Evolutionary conservation across 140 eudicot genomes (phyloP), one percentile per base, ranked within the genome.

Genomic region (Senecio squalidus): DNA sequence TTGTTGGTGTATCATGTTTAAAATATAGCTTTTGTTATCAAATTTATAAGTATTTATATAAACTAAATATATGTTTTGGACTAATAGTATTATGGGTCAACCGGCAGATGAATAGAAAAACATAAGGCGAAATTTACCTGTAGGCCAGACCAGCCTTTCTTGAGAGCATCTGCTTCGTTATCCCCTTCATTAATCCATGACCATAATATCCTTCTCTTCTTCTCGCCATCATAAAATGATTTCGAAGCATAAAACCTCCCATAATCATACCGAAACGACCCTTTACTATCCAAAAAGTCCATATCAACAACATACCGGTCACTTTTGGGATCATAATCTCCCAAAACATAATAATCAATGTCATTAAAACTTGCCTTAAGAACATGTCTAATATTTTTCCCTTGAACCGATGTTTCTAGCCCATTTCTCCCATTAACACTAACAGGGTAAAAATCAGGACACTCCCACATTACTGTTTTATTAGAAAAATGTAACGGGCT

Each of bases 201-300:
- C 87, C 83, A 84, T 16, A 84, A 39, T 24, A 88, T 44, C 73
- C 94, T 84, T 46, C 96, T 64, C 44, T 74, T 72, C 18, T 45
- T 70, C 10, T 31, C 56, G 39, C 70, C 55, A 55, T 88, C 94
- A 52, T 62, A 88, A 66, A 88, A 88, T 0, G 91, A 74, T 34
- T 88, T 88, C 0, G 96, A 84, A 15, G 96, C 96, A 69, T 88
- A 88, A 61, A 67, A 81, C 62, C 62, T 81, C 24, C 96, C 96
- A 72, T 88, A 84, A 58, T 88, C 94, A 39, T 75, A 81, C 27
- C 79, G 63, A 11, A 84, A 62, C 9, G 69, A 52, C 22, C 26
- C 62, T 51, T 61, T 70, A 49, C 55, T 30, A 16, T 65, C 74
- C 63, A 62, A 33, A 6, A 79, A 78, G 29, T 76, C 87, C 0